phyloP scores from a whole-genome alignment of 306 rosid genomes.

The Trifolium subterraneum region DNA sequence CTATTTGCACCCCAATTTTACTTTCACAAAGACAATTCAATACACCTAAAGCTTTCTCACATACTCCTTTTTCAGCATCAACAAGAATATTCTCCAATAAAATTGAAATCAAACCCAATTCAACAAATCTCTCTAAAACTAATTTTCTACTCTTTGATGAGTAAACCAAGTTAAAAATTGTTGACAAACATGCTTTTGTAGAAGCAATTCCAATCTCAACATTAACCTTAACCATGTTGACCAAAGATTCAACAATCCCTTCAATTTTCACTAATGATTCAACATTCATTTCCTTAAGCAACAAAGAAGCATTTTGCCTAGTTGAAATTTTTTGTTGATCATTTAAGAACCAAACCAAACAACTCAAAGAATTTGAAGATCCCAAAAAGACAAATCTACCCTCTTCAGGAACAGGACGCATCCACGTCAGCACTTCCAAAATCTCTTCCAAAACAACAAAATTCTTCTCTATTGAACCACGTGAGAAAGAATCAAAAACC shows the following conservation, averaged over 20 bases:
- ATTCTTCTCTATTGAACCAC: constrained; percentile 32
- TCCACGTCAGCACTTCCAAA: constrained; percentile 60
- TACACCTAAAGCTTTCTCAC: constrained; percentile 74
- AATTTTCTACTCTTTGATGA: constrained; percentile 37
- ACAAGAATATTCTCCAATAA: constrained; percentile 60
- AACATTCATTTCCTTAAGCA: constrained; percentile 56
- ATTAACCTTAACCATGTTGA: constrained; percentile 56
- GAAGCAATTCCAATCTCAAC: constrained; percentile 44
- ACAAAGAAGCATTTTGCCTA: constrained; percentile 60
- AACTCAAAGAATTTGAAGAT: constrained; percentile 49
- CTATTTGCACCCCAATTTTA: constrained; percentile 60
- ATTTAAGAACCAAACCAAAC: constrained; percentile 57
- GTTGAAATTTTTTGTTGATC: constrained; percentile 57
- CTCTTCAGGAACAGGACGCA: constrained; percentile 54
- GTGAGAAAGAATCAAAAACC: constrained; percentile 58
- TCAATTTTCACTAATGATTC: constrained; percentile 50
- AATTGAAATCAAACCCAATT: constrained; percentile 69
- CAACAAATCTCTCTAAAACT: constrained; percentile 51
- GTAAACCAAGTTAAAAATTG: constrained; percentile 58
- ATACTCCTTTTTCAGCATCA: constrained; percentile 64
- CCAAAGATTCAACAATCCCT: constrained; percentile 65
- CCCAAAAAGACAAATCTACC: constrained; percentile 50
- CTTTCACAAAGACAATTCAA: constrained; percentile 62
- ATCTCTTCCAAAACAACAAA: constrained; percentile 58
- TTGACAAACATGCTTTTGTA: constrained; percentile 68